Conservation (phyloP, 1,139 yeast genomes). For the Debaryomyces subglobosus region DNA sequence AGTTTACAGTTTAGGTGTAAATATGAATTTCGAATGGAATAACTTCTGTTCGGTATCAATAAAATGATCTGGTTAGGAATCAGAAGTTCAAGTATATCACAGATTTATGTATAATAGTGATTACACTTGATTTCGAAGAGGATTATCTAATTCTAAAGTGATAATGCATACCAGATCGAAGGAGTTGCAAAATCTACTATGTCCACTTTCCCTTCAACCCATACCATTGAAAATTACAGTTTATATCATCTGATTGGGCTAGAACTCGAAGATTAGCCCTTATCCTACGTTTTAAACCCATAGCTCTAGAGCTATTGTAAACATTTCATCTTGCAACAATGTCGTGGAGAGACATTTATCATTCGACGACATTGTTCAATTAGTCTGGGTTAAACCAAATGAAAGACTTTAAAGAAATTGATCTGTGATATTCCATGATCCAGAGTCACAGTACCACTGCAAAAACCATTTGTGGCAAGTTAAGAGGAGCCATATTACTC, state of each 20-base stretch:
- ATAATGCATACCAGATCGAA: no score
- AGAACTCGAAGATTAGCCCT: not conserved
- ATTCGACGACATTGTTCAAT: not conserved
- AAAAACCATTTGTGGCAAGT: not conserved
- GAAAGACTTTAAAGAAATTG: not conserved
- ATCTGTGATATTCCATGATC: not conserved
- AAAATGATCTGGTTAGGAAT: no score
- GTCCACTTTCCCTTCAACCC: no score
- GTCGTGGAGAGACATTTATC: not conserved
- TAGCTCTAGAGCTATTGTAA: not conserved
- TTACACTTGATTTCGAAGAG: no score
- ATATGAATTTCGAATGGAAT: not conserved
- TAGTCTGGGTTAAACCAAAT: not conserved
- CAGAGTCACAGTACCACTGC: not conserved
- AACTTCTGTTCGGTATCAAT: no score
- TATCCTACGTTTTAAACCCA: not conserved
- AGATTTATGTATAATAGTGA: no score
- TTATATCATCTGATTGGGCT: not conserved
- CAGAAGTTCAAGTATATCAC: no score
- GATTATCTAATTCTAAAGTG: no score
- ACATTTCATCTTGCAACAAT: constrained; percentile 2
- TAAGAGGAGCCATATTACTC: not conserved
- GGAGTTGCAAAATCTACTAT: no score
- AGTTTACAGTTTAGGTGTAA: constrained; percentile 6
- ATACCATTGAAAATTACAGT: no score